phyloP scores from a whole-genome alignment of 495 filamentous ascomycete species.

The Aspergillus carlsbadensis region DNA sequence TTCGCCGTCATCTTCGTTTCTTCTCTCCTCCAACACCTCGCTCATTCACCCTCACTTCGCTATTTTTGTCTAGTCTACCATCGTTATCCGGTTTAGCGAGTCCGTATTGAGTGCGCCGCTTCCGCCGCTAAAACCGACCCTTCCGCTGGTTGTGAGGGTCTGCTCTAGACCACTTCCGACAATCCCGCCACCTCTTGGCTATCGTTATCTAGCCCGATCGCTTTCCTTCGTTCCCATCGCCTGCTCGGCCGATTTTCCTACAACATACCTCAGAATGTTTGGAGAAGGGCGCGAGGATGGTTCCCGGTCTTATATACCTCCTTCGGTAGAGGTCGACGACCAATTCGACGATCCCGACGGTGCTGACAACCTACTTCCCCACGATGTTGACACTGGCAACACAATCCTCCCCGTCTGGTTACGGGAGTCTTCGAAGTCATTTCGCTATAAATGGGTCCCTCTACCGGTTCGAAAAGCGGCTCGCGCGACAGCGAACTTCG shows the following conservation, averaged over 20 bases:
- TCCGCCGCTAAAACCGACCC: conserved; percentile 6
- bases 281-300: conserved; percentile 38
- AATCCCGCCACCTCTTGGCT: conserved; percentile 15
- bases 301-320: conserved; percentile 34
- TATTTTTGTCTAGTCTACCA: conserved; percentile 9
- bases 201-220: conserved; percentile 7
- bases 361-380: conserved; percentile 37
- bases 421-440: conserved; percentile 53
- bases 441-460: conserved; percentile 54
- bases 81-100: not conserved
- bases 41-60: conserved; percentile 11
- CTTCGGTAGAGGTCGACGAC: conserved; percentile 37
- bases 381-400: conserved; percentile 38
- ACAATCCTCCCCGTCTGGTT: conserved; percentile 49
- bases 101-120: not conserved
- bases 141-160: conserved; percentile 19
- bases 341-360: conserved; percentile 40
- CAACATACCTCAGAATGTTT: conserved; percentile 29
- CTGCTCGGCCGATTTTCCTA: conserved; percentile 6
- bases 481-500: conserved; percentile 57
- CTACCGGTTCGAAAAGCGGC: conserved; percentile 48
- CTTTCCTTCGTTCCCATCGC: conserved; percentile 14
- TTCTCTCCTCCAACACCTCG: conserved; percentile 9
- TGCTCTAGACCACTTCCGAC: conserved; percentile 21
- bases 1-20: conserved; percentile 14